Conservation (phyloP, 306 rosid species). For the Glycine latifolia region DNA sequence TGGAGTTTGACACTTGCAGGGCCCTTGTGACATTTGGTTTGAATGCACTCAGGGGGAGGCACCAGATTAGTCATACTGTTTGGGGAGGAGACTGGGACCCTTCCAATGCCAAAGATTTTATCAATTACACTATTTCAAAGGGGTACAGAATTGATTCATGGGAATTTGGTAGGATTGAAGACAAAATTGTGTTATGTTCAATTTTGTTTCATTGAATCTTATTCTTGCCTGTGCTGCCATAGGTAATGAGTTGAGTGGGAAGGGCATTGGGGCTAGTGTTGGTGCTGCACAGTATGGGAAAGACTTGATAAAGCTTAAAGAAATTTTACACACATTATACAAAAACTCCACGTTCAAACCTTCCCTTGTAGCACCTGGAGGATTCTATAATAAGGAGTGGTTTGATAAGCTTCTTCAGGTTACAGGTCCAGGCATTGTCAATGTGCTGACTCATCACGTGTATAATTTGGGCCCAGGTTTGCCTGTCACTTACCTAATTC, state of each 20-base stretch:
- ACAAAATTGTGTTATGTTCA: slow-evolving; percentile 31
- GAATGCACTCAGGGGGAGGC: slow-evolving; percentile 94
- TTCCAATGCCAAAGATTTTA: slow-evolving; percentile 67
- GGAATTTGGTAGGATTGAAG: slow-evolving; percentile 82
- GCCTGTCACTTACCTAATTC: slow-evolving; percentile 39
- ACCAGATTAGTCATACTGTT: slow-evolving; percentile 41
- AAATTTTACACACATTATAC: slow-evolving; percentile 60
- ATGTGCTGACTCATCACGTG: slow-evolving; percentile 79
- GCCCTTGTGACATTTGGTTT: slow-evolving; percentile 82
- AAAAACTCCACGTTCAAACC: slow-evolving; percentile 61
- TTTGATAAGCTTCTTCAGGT: slow-evolving; percentile 72
- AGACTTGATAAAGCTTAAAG: slow-evolving; percentile 76
- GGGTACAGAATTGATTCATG: slow-evolving; percentile 85
- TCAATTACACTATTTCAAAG: slow-evolving; percentile 75
- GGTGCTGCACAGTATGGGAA: slow-evolving; percentile 81
- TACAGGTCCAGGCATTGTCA: slow-evolving; percentile 71
- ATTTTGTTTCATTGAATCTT: slow-evolving; percentile 40
- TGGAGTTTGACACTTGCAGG: slow-evolving; percentile 59
- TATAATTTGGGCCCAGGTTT: slow-evolving; percentile 95
- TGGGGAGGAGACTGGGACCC: slow-evolving; percentile 97
- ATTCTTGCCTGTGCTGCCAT: slow-evolving; percentile 40
- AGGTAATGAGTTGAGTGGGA: slow-evolving; percentile 96
- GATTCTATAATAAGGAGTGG: slow-evolving; percentile 83
- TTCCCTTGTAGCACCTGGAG: slow-evolving; percentile 87
- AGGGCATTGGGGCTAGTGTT: slow-evolving; percentile 83